Conservation (phyloP, 2,329 filamentous ascomycete genomes). For the Hypoxylon sp. region DNA sequence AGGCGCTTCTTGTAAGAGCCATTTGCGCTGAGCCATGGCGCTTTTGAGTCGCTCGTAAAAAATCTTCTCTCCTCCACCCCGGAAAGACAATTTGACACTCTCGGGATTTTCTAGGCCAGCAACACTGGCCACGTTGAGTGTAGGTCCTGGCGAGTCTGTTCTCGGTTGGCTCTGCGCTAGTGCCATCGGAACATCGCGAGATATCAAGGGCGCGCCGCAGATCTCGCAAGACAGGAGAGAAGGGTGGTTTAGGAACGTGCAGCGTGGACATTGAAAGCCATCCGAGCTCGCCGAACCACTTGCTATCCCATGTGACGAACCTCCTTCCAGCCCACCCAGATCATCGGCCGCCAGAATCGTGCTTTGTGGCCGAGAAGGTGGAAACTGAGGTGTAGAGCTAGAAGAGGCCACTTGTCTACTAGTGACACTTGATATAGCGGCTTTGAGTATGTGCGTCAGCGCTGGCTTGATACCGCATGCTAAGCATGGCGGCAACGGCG, state of each 20-base stretch:
- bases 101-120: constrained; percentile 73
- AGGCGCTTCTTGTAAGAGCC: constrained; percentile 91
- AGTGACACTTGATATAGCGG: constrained; percentile 82
- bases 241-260: constrained; percentile 94
- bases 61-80: constrained; percentile 87
- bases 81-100: constrained; percentile 91
- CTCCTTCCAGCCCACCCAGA: constrained; percentile 26
- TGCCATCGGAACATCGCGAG: constrained; percentile 62
- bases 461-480: constrained; percentile 95
- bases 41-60: constrained; percentile 92
- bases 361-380: constrained; percentile 34
- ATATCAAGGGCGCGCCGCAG: constrained; percentile 82
- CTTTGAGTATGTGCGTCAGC: constrained; percentile 85
- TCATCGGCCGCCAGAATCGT: constrained; percentile 31
- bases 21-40: constrained; percentile 92
- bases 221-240: constrained; percentile 91
- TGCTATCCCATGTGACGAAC: constrained; percentile 22
- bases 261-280: constrained; percentile 81
- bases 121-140: constrained; percentile 62
- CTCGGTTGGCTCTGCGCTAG: constrained; percentile 63
- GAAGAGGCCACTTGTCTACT: constrained; percentile 58
- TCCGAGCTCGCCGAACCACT: constrained; percentile 31
- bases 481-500: constrained; percentile 86
- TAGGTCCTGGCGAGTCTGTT: constrained; percentile 84
- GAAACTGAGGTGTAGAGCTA: constrained; percentile 36